phyloP scores from a whole-genome alignment of 495 filamentous ascomycete genomes.

The Penicillium arizonense region DNA sequence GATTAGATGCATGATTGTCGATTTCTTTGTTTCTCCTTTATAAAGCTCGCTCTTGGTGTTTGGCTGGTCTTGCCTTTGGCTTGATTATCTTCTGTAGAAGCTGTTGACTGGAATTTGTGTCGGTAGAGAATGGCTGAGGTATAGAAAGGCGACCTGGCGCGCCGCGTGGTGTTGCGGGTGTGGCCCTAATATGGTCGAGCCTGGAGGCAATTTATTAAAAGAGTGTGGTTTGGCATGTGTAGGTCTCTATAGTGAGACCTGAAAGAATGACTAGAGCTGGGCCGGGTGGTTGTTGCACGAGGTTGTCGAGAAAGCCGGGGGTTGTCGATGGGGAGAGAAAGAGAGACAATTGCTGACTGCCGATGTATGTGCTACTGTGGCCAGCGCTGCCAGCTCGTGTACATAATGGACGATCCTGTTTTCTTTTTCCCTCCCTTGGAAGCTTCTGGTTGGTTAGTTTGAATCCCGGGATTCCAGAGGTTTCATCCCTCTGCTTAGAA shows the following conservation, averaged over 20 bases:
- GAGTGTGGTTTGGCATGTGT: constrained; percentile 1
- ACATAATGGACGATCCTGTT: background rate
- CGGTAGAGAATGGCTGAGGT: background rate
- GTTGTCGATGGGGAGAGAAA: constrained; percentile 9
- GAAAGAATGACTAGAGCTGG: constrained; percentile 27
- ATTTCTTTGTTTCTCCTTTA: background rate
- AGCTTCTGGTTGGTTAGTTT: background rate
- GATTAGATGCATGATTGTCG: constrained; percentile 12
- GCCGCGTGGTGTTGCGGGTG: background rate
- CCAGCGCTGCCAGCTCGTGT: background rate
- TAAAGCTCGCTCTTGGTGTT: background rate
- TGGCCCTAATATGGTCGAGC: background rate
- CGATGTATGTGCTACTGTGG: background rate
- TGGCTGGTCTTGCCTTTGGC: background rate
- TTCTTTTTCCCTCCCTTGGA: constrained; percentile 7
- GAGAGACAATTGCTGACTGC: background rate
- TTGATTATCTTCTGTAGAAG: background rate
- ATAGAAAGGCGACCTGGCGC: background rate
- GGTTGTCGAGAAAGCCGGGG: constrained; percentile 2
- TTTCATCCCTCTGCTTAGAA: constrained; percentile 5
- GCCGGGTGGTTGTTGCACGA: constrained; percentile 3
- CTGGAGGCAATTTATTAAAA: background rate
- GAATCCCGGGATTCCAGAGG: constrained; percentile 13
- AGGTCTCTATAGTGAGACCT: background rate
- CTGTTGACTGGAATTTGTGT: background rate